Evolutionary conservation across 495 filamentous ascomycete genomes (phyloP), one percentile per base, ranked within the genome.

Genomic region (Xylaria castorea): DNA sequence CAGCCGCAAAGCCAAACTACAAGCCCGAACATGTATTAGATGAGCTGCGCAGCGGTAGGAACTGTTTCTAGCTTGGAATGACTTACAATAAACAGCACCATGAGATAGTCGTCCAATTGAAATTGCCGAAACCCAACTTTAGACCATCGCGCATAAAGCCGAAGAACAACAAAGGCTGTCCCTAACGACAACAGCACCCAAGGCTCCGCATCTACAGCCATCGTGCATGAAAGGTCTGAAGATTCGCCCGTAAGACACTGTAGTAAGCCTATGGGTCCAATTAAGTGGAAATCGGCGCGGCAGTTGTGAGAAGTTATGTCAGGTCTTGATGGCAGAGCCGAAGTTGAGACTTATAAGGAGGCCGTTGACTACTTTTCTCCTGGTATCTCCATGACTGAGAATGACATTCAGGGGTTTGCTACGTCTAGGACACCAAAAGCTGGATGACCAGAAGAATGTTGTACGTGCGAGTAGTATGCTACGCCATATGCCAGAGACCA

Each of bases 21-120:
- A 67, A 11, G 20, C 20, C 34, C 8, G n/a, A 34, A 8, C 22
- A 9, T 5, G 25, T 44, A 46, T 65, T 48, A 36, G 46, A 42
- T 38, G 12, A 14, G 5, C 9, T 36, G 12, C 18, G 22, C 12
- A 16, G 34, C 25, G 27, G 20, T 18, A 20, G 0, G 16, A 18
- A 1, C 42, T 14, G 22, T 16, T 25, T 22, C 4, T 9, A 22
- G 30, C 20, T 22, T 61, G 46, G 25, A 2, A 85, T 85, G n/a
- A 48, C 42, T 65, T 25, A 65, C 25, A 30, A 51, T 8, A 32
- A 66, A 51, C 27, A 90, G 22, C 20, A 87, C 72, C 88, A 90
- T 90, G 12, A 91, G 73, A 77, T 89, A 90, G 74, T 91, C 89
- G 76, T 91, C 89, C 0, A 83, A 74, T 68, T 86, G 83, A 66